Base-by-base conservation (phyloP, 768 basidiomycete species). In the Boletus pseudo-olivaceus region DNA sequence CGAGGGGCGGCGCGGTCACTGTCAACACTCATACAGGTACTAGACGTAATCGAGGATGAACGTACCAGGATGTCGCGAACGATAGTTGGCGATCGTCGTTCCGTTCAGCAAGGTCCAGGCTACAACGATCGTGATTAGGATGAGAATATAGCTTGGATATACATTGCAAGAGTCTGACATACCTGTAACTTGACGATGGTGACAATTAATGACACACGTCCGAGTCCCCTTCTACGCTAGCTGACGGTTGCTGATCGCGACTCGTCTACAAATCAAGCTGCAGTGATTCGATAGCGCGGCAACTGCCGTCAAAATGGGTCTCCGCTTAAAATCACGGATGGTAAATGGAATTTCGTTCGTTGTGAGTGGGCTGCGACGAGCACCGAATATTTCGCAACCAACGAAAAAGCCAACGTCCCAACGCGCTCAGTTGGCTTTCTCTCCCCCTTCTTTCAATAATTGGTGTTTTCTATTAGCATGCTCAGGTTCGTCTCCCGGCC, bases 401-500 rank as follows among this genome's bases (percentile, higher is more conserved):
- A 52, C 58, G 49, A 47, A 35, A 47, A 45, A 57, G 60, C 55
- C 54, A 55, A 51, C 61, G 57, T 30, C 27, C 46, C 51, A 41
- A 44, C 48, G 47, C 41, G 49, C 38, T 47, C 56, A 54, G 65
- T 58, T 61, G 60, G 48, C 61, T 60, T 64, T 65, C 58, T 57
- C 53, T 59, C 55, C 51, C 46, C 43, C 50, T 11, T 49, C 39
- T 64, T 59, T 56, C 48, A 35, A 35, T 38, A 46, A 38, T 49
- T 58, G 54, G 62, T 61, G 54, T 54, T 60, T 53, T 57, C 57
- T 43, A 37, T 37, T 59, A 63, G 59, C 56, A 88, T 89, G 87
- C 74, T 88, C 67, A 84, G 88, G 65, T 75, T 88, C 59, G 85
- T 87, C 43, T 81, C 84, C 71, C 79, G 81, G 70, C 81, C 87